Conservation (phyloP, 768 basidiomycete genomes). For the Polyporus arcularius region DNA sequence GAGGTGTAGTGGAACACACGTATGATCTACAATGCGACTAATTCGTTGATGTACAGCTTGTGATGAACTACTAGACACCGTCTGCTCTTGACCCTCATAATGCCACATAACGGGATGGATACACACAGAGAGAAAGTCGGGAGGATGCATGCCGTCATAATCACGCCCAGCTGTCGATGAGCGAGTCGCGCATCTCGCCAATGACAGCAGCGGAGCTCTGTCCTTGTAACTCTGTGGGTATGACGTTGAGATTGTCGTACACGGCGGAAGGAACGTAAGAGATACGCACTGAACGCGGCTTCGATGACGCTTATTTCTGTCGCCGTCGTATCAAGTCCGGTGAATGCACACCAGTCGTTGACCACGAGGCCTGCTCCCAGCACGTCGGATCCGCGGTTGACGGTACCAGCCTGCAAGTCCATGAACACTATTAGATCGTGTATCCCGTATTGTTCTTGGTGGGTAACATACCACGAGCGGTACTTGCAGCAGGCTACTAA, state of each 20-base stretch:
- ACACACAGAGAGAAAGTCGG: constrained; percentile 6
- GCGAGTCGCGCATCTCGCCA: constrained; percentile 59
- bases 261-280: constrained; percentile 8
- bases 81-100: constrained; percentile 12
- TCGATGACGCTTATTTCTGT: constrained; percentile 99
- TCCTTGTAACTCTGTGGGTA: constrained; percentile 52
- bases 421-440: constrained; percentile 1
- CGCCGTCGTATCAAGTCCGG: constrained; percentile 99
- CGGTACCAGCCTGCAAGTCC: constrained; percentile 80
- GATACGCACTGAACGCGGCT: constrained; percentile 87
- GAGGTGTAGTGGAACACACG: background rate
- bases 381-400: constrained; percentile 97
- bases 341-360: constrained; percentile 99
- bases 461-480: constrained; percentile 80
- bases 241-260: constrained; percentile 6
- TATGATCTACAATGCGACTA: constrained; percentile 1
- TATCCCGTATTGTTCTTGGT: background rate
- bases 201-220: constrained; percentile 56
- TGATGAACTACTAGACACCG: constrained; percentile 10
- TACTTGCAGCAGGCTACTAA: constrained; percentile 90
- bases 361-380: constrained; percentile 97
- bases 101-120: constrained; percentile 14
- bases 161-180: constrained; percentile 86
- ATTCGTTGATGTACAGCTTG: constrained; percentile 11
- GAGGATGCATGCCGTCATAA: background rate